Evolutionary conservation across 495 filamentous ascomycete genomes (phyloP), one percentile per base, ranked within the genome.

Genomic region (Extremus antarcticus): DNA sequence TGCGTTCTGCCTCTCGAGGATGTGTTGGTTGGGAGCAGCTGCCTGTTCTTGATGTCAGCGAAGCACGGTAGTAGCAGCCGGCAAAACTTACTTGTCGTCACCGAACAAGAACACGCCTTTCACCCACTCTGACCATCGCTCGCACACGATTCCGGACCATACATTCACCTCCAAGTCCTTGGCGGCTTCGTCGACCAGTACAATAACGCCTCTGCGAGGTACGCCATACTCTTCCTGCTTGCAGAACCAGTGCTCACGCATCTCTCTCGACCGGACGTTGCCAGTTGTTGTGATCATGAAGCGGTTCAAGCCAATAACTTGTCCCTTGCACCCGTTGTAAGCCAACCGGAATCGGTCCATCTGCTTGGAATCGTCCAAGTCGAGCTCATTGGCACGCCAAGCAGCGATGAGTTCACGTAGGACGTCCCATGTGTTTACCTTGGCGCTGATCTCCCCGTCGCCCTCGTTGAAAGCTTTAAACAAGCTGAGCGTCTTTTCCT

Each of bases 211-310:
- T 23, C n/a, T 8, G n/a, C 54, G 25, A n/a, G 20, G 22, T 29
- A 50, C 19, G 20, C 45, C 46, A 16, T 22, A 50, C 15, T 56
- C 54, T 13, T 3, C 16, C n/a, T 39, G 21, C 7, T 35, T 0
- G 20, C 21, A 17, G 22, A 24, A 41, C 52, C 52, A 55, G 41
- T 47, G 11, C 3, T 25, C 19, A 2, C 1, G 1, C n/a, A 56
- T 46, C 54, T 56, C 54, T 17, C 19, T 16, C 20, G 46, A 25
- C 1, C 35, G 21, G 16, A 40, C 45, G 22, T 56, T 56, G n/a
- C 54, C 54, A 17, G 54, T 56, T 16, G 54, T 56, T n/a, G 54
- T 47, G 21, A 50, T 19, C 25, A 56, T 43, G 35, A 50, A 50
- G 16, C 32, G 54, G n/a, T 43, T 50, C 21, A 35, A 2, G 4